phyloP scores from a whole-genome alignment of 148 eudicot genomes.

The Rhododendron ferrugineum region DNA sequence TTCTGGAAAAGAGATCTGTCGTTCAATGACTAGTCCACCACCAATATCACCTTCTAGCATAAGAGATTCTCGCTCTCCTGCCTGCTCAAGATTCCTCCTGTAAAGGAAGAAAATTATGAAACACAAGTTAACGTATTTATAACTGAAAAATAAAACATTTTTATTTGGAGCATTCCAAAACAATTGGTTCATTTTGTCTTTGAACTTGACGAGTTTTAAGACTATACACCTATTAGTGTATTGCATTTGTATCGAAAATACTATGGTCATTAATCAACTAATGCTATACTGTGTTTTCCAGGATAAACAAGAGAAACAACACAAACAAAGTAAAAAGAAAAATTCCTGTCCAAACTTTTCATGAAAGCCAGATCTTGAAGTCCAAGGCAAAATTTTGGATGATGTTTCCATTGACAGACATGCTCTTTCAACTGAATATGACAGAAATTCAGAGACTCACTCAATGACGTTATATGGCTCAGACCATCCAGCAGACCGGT shows the following conservation, averaged over 20 bases:
- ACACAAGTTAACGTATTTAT: background rate
- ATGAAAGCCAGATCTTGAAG: background rate
- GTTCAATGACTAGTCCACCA: constrained; percentile 67
- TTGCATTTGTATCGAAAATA: background rate
- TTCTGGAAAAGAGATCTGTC: constrained; percentile 54
- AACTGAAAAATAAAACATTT: no score
- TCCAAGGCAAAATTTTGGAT: background rate
- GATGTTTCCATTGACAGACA: background rate
- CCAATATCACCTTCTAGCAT: constrained; percentile 85
- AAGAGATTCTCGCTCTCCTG: constrained; percentile 78
- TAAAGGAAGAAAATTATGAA: constrained; percentile 6
- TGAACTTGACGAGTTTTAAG: background rate
- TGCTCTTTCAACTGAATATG: background rate
- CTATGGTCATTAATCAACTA: background rate
- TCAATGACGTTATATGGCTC: constrained; percentile 82
- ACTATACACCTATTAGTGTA: background rate
- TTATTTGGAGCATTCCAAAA: background rate
- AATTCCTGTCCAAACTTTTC: background rate
- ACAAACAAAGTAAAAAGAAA: background rate
- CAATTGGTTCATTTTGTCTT: background rate
- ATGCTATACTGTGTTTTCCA: background rate
- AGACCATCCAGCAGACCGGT: constrained; percentile 88
- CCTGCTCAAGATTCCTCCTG: constrained; percentile 86
- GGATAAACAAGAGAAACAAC: background rate
- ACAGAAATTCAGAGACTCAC: constrained; percentile 39